phyloP scores from a whole-genome alignment of 768 basidiomycete genomes.

The Agrocybe praecox region DNA sequence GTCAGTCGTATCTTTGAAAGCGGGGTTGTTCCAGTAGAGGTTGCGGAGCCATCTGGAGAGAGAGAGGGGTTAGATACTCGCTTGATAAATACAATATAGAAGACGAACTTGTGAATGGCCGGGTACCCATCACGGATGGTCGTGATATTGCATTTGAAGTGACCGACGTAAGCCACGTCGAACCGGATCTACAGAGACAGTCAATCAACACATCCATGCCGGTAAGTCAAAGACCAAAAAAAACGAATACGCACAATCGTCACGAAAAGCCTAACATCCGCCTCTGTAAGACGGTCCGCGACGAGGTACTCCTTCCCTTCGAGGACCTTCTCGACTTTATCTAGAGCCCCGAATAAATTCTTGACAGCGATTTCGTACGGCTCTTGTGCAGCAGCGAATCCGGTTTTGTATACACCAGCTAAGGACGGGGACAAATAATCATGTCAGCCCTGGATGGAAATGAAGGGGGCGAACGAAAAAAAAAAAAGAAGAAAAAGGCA shows the following conservation, averaged over 20 bases:
- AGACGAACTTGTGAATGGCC: slow-evolving; percentile 62
- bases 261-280: slow-evolving; percentile 88
- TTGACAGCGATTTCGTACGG: slow-evolving; percentile 82
- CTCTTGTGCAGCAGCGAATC: slow-evolving; percentile 80
- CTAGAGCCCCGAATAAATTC: slow-evolving; percentile 77
- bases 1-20: slow-evolving; percentile 86
- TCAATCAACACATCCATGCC: neutral
- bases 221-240: neutral
- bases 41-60: slow-evolving; percentile 72
- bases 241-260: slow-evolving; percentile 66
- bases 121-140: slow-evolving; percentile 89
- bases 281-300: slow-evolving; percentile 82
- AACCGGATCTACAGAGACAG: slow-evolving; percentile 65
- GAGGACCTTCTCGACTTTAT: slow-evolving; percentile 78
- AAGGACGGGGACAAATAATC: neutral
- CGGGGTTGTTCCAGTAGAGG: slow-evolving; percentile 88
- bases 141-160: slow-evolving; percentile 94
- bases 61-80: neutral
- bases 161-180: slow-evolving; percentile 86
- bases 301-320: slow-evolving; percentile 82
- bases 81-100: neutral
- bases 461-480: too few species aligned
- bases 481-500: neutral
- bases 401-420: slow-evolving; percentile 89
- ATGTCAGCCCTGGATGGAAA: too few species aligned